phyloP scores from a whole-genome alignment of 352 stramenopile species.

The Aphanomyces invadans region DNA sequence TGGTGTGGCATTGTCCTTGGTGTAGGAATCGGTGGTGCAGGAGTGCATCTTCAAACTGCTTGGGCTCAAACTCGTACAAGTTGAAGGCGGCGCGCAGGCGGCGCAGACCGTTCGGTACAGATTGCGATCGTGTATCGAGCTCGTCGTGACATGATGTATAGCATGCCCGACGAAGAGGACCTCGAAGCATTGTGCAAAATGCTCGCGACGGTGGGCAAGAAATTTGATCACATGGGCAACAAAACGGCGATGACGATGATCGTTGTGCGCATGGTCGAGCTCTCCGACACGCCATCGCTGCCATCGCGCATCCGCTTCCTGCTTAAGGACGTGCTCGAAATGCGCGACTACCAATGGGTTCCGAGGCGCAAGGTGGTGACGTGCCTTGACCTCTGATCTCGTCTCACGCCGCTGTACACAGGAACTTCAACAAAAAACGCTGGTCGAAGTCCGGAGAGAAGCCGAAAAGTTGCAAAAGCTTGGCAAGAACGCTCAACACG shows the following conservation, averaged over 20 bases:
- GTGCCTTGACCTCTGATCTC: too few relatives aligned
- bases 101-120: constrained; percentile 51
- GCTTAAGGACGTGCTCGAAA: constrained; percentile 78
- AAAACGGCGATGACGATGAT: constrained; percentile 81
- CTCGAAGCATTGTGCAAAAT: constrained; percentile 84
- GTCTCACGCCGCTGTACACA: too few relatives aligned
- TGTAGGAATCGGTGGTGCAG: constrained; percentile 62
- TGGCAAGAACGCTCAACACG: constrained; percentile 84
- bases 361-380: constrained; percentile 52
- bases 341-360: constrained; percentile 81
- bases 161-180: constrained; percentile 69
- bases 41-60: constrained; percentile 74
- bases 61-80: constrained; percentile 56
- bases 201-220: constrained; percentile 74
- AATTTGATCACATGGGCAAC: constrained; percentile 71
- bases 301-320: constrained; percentile 71
- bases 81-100: constrained; percentile 38
- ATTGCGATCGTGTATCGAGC: too few relatives aligned
- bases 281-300: constrained; percentile 53
- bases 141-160: neutral
- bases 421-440: constrained; percentile 82
- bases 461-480: constrained; percentile 74
- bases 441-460: constrained; percentile 75
- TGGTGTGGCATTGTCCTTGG: neutral
- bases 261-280: constrained; percentile 74